Conservation (phyloP, 1,139 yeast species). For the Saccharomyces hybrid region DNA sequence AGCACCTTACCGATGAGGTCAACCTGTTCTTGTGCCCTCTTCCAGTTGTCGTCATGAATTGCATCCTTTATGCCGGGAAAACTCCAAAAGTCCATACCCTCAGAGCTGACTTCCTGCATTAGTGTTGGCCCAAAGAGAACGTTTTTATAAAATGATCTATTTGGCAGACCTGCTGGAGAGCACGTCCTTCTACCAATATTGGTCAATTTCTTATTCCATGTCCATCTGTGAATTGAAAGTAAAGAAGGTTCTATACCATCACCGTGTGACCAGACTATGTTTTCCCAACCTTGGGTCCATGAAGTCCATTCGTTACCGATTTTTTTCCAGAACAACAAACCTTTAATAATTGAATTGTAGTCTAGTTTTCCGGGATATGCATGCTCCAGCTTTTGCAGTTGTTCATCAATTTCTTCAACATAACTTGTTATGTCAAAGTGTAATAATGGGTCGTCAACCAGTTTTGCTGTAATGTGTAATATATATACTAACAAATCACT, state of each 20-base stretch:
- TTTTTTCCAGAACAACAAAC: conserved; percentile 34
- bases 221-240: conserved; percentile 64
- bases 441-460: conserved; percentile 67
- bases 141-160: conserved; percentile 64
- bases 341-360: conserved; percentile 26
- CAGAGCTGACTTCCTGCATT: conserved; percentile 26
- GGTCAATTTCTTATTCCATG: conserved; percentile 65
- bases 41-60: conserved; percentile 37
- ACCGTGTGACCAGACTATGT: conserved; percentile 26
- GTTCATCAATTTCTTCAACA: conserved; percentile 40
- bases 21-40: conserved; percentile 50
- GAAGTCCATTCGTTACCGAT: conserved; percentile 37
- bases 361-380: conserved; percentile 33
- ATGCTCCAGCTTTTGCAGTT: conserved; percentile 43
- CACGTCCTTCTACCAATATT: conserved; percentile 50
- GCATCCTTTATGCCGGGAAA: conserved; percentile 75
- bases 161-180: conserved; percentile 40
- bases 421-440: conserved; percentile 58
- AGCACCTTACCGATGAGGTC: conserved; percentile 38
- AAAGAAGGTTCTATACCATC: conserved; percentile 58
- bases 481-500: conserved; percentile 50
- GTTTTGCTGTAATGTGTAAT: conserved; percentile 44
- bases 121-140: conserved; percentile 63
- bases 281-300: conserved; percentile 29
- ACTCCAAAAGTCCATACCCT: conserved; percentile 47